phyloP scores from a whole-genome alignment of 2,329 filamentous ascomycete genomes.

The Pleomassaria siparia region DNA sequence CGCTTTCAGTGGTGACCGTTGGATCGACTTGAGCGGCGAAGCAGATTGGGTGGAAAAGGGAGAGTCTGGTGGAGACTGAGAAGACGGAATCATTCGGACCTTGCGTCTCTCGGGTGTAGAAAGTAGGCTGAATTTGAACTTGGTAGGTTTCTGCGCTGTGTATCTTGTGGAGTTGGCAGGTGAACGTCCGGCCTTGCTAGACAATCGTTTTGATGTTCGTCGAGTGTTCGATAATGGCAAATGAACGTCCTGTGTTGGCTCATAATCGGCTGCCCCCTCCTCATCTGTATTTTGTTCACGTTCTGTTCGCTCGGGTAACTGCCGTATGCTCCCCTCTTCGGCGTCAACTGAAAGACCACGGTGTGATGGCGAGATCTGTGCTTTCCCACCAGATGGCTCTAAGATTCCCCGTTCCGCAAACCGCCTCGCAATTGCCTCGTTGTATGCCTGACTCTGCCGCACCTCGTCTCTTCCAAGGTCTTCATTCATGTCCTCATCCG shows the following conservation, averaged over 20 bases:
- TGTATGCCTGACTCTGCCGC: conserved; percentile 14
- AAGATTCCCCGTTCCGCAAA: conserved; percentile 22
- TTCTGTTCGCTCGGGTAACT: neutral
- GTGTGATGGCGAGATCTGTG: neutral
- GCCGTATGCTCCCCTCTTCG: neutral
- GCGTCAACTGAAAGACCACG: neutral
- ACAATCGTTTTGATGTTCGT: conserved; percentile 10
- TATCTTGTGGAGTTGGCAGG: neutral
- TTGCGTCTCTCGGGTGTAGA: conserved; percentile 37
- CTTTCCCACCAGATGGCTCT: neutral
- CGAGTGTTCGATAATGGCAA: conserved; percentile 17
- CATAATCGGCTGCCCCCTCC: conserved; percentile 16
- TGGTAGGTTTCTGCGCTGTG: conserved; percentile 7
- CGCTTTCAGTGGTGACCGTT: conserved; percentile 18
- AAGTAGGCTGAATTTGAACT: conserved; percentile 28
- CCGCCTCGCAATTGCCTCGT: conserved; percentile 16
- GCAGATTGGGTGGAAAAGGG: conserved; percentile 27
- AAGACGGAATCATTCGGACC: conserved; percentile 36
- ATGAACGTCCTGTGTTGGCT: conserved; percentile 32
- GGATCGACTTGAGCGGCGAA: conserved; percentile 19
- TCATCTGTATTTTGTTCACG: conserved; percentile 17
- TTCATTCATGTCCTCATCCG: conserved; percentile 24
- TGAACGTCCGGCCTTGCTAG: neutral
- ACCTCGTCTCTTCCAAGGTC: conserved; percentile 16
- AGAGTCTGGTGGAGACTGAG: conserved; percentile 38